These are phyloP conservation scores for Echinosophora koreensis DNA, from an alignment of 306 rosid genomes.

Conservation along the genomic window DNA sequence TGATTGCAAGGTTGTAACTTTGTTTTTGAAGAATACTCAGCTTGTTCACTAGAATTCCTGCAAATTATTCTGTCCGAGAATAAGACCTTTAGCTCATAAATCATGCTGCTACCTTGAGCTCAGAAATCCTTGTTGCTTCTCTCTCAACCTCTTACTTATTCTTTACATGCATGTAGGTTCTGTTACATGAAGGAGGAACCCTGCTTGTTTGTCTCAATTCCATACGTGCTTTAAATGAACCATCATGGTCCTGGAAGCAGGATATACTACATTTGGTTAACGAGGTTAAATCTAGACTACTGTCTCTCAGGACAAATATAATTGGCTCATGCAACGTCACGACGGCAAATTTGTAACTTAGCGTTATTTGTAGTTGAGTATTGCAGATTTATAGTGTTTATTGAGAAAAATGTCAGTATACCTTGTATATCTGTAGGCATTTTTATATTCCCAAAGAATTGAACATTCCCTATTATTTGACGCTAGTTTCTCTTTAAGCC, in stretches of 20 bases:
- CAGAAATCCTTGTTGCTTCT: slow-evolving; percentile 17
- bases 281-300: slow-evolving; percentile 58
- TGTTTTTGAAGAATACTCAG: background rate
- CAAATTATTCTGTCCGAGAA: background rate
- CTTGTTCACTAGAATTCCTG: slow-evolving; percentile 4
- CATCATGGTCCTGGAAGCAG: slow-evolving; percentile 90
- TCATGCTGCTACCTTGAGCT: slow-evolving; percentile 14
- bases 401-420: slow-evolving; percentile 35
- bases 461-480: slow-evolving; percentile 6
- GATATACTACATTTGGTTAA: slow-evolving; percentile 56
- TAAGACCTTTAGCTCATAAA: background rate
- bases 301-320: slow-evolving; percentile 40
- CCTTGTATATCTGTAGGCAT: slow-evolving; percentile 42
- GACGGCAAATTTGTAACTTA: slow-evolving; percentile 53
- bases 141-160: background rate
- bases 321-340: slow-evolving; percentile 48
- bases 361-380: slow-evolving; percentile 27
- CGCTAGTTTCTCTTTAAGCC: background rate
- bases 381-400: slow-evolving; percentile 25
- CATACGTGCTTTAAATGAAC: slow-evolving; percentile 81
- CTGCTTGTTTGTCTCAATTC: slow-evolving; percentile 95
- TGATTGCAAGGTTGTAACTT: background rate
- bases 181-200: slow-evolving; percentile 96
- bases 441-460: slow-evolving; percentile 27
- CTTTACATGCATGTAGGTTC: slow-evolving; percentile 73